Conservation (phyloP, 768 basidiomycete species). For the Boletus speciosus region DNA sequence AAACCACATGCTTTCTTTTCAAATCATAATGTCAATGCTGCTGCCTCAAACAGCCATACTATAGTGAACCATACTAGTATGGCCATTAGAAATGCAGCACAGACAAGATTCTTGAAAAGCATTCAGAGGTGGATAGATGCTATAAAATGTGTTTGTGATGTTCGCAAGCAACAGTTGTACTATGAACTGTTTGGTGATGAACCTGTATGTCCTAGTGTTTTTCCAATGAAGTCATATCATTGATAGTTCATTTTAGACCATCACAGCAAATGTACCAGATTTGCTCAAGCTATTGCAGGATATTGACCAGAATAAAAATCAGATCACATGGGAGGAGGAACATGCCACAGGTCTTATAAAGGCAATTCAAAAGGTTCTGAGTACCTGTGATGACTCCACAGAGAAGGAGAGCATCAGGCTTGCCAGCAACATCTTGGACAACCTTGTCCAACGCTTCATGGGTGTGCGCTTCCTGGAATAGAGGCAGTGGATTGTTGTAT, state of each 20-base stretch:
- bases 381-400: not conserved
- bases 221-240: rapidly evolving
- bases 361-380: not conserved
- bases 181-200: slow-evolving; percentile 19
- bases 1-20: not conserved
- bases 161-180: not conserved
- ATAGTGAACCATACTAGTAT: not conserved
- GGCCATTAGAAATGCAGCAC: not conserved
- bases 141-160: slow-evolving; percentile 2
- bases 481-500: not conserved
- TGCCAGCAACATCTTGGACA: slow-evolving; percentile 13
- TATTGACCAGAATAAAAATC: slow-evolving; percentile 21
- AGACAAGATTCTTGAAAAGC: not conserved
- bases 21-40: not conserved
- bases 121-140: slow-evolving; percentile 16
- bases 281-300: slow-evolving; percentile 20
- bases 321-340: slow-evolving; percentile 18
- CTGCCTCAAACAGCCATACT: not conserved
- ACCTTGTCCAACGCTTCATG: slow-evolving; percentile 25
- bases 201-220: slow-evolving; percentile 9
- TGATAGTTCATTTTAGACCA: slow-evolving; percentile 8
- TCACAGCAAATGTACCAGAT: not conserved
- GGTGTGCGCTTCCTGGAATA: not conserved
- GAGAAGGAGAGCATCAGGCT: slow-evolving; percentile 12
- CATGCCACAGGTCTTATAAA: slow-evolving; percentile 5